These are phyloP conservation scores for Syzygium oleosum DNA, from an alignment of 345 rosid genomes.

Conservation along the genomic window DNA sequence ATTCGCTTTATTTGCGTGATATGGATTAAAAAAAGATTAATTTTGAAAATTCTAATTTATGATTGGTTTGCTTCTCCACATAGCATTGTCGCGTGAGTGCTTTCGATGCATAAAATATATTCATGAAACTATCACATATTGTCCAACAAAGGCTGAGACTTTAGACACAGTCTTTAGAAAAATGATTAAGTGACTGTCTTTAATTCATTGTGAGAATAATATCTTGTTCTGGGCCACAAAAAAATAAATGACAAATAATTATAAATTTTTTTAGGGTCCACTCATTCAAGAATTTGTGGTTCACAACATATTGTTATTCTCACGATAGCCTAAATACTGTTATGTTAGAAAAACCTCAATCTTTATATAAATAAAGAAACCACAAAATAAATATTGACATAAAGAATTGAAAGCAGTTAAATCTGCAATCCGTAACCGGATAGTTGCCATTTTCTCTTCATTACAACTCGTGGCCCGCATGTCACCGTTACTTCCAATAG, in stretches of 20 bases:
- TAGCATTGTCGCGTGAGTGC: neutral
- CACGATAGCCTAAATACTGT: no score
- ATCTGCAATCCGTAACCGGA: neutral
- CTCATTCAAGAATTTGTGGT: no score
- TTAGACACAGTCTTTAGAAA: neutral
- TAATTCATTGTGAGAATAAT: no score
- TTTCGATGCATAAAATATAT: neutral
- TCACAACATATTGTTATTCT: no score
- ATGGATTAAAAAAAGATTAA: neutral
- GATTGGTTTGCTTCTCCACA: neutral
- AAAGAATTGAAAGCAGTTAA: neutral
- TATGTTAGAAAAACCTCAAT: no score
- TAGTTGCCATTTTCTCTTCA: neutral
- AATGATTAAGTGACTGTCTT: no score
- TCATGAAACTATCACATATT: neutral
- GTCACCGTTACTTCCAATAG: neutral
- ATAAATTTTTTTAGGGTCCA: no score
- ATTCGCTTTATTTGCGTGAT: neutral
- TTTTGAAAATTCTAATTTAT: neutral
- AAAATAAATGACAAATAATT: no score
- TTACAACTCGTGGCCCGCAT: neutral
- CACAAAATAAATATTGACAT: neutral
- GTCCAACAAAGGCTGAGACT: neutral
- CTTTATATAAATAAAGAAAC: neutral
- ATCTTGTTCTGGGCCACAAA: no score